A percentile compares a stretch with the other conserved stretches of the same genome.
Conservation (phyloP, 2,329 filamentous ascomycete species). For the Fusarium sp. region DNA sequence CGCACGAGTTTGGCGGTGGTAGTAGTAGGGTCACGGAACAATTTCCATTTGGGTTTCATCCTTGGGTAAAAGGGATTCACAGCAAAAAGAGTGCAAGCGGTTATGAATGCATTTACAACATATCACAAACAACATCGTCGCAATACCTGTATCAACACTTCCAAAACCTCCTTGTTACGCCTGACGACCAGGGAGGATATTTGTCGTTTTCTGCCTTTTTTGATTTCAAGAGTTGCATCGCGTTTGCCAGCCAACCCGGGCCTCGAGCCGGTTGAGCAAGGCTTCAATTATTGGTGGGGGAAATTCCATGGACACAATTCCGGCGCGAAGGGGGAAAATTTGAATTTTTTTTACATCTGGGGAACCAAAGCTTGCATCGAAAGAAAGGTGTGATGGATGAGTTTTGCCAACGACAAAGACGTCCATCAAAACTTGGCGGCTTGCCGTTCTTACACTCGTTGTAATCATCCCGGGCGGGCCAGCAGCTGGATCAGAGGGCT, state of each 20-base stretch:
- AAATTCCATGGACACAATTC: constrained; percentile 30
- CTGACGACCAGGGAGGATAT: constrained; percentile 42
- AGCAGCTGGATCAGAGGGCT: constrained; percentile 50
- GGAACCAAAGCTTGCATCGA: constrained; percentile 30
- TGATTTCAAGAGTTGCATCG: constrained; percentile 40
- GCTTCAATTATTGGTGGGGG: constrained; percentile 27
- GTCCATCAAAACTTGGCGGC: constrained; percentile 42
- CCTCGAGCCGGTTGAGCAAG: constrained; percentile 34
- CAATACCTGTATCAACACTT: constrained; percentile 56
- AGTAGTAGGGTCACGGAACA: constrained; percentile 45
- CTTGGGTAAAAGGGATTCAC: constrained; percentile 48
- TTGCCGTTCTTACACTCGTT: constrained; percentile 61
- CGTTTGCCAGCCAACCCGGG: constrained; percentile 17
- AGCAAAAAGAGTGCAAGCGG: constrained; percentile 52
- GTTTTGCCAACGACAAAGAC: constrained; percentile 42
- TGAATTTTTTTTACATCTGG: constrained; percentile 26
- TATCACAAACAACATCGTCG: constrained; percentile 39
- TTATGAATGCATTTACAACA: constrained; percentile 52
- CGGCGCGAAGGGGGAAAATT: constrained; percentile 39
- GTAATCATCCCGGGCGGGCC: constrained; percentile 54
- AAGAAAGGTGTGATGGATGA: constrained; percentile 27
- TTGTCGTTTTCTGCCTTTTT: constrained; percentile 38
- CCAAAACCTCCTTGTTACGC: constrained; percentile 45
- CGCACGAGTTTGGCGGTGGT: constrained; percentile 36
- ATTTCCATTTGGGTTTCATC: constrained; percentile 39